Evolutionary conservation across 176 grass and related monocot genomes (phyloP).

Genomic region (Aegilops longissima): DNA sequence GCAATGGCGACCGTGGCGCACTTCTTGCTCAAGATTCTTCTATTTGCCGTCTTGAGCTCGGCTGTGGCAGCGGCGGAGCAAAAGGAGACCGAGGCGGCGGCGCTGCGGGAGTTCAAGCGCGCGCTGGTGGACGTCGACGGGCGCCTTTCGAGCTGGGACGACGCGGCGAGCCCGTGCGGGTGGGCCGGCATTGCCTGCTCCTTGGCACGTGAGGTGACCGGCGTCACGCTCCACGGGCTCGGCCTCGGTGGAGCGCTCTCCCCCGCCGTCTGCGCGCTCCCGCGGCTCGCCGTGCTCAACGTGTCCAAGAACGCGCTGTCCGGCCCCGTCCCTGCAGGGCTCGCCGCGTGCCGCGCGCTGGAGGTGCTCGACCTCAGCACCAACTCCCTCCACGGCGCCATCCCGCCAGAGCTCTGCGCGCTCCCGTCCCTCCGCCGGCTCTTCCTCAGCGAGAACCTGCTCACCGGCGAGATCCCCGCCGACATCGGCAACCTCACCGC

Average conservation of each 20-base stretch:
- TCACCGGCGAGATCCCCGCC: slow-evolving; percentile 52
- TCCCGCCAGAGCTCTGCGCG: slow-evolving; percentile 56
- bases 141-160: slow-evolving; percentile 55
- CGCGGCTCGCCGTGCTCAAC: slow-evolving; percentile 60
- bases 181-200: slow-evolving; percentile 84
- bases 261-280: slow-evolving; percentile 59
- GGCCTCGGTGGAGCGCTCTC: slow-evolving; percentile 66
- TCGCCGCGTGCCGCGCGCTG: slow-evolving; percentile 54
- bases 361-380: slow-evolving; percentile 93
- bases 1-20: slow-evolving; percentile 31
- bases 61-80: neutral
- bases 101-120: slow-evolving; percentile 61
- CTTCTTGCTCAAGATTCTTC: slow-evolving; percentile 11
- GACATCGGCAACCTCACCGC: slow-evolving; percentile 53
- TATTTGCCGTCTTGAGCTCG: neutral
- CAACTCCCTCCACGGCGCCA: slow-evolving; percentile 55
- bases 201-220: slow-evolving; percentile 43
- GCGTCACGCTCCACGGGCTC: slow-evolving; percentile 59
- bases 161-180: slow-evolving; percentile 44
- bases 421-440: slow-evolving; percentile 53
- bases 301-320: slow-evolving; percentile 71
- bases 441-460: slow-evolving; percentile 92
- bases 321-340: slow-evolving; percentile 49
- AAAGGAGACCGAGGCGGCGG: neutral
- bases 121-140: slow-evolving; percentile 58